Conservation (phyloP, 2,329 filamentous ascomycete genomes). For the Fusarium sp. region DNA sequence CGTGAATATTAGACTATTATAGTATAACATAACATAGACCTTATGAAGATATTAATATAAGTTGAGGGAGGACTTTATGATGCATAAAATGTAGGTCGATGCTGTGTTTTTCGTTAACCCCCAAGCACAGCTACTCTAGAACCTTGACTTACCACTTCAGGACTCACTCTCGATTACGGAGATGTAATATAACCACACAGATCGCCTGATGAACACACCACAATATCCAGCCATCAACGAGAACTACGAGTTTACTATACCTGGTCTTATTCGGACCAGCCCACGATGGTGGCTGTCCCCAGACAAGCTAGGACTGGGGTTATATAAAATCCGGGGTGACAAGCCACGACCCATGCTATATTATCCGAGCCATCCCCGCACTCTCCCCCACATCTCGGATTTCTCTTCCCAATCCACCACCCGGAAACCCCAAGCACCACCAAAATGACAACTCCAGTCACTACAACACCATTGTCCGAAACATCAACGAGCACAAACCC, state of each 20-base stretch:
- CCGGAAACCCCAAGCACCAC: constrained; percentile 12
- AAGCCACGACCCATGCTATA: not conserved
- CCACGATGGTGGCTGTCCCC: too few relatives aligned
- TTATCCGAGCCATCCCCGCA: constrained; percentile 13
- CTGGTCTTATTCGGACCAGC: constrained; percentile 11
- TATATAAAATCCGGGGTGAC: not conserved
- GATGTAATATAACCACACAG: not conserved
- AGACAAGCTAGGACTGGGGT: not conserved
- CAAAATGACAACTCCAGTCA: constrained; percentile 17
- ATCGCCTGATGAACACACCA: not conserved
- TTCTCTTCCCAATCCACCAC: constrained; percentile 28
- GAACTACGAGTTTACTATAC: constrained; percentile 29
- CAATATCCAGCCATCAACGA: not conserved
- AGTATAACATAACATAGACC: too few relatives aligned
- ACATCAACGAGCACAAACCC: constrained; percentile 11
- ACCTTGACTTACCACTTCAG: accelerated
- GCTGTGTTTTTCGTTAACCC: too few relatives aligned
- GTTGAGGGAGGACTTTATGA: too few relatives aligned
- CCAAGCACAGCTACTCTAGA: too few relatives aligned
- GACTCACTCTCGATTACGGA: accelerated
- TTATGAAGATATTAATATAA: too few relatives aligned
- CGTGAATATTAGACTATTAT: too few relatives aligned
- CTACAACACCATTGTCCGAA: constrained; percentile 31
- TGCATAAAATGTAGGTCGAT: too few relatives aligned
- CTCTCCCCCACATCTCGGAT: not conserved